Evolutionary conservation across 495 filamentous ascomycete genomes (phyloP).

Genomic region (Aspergillus conjunctus): DNA sequence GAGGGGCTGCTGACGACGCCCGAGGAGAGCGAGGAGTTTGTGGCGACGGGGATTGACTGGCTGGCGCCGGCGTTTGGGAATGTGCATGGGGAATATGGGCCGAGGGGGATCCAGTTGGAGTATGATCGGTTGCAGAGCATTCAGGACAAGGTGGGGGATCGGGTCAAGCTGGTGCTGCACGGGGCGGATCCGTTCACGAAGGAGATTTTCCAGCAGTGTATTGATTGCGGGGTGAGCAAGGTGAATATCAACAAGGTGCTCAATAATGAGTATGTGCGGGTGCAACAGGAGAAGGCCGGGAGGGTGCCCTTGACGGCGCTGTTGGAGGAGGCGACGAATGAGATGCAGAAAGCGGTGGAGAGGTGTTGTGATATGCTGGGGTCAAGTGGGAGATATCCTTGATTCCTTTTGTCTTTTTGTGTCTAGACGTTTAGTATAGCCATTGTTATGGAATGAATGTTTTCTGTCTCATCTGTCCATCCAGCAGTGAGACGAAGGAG

Average conservation of each 20-base stretch:
- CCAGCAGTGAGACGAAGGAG: too few relatives aligned
- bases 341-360: slow-evolving; percentile 77
- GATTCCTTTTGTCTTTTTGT: slow-evolving; percentile 10
- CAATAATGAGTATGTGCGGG: slow-evolving; percentile 68
- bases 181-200: slow-evolving; percentile 75
- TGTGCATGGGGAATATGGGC: slow-evolving; percentile 82
- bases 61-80: slow-evolving; percentile 84
- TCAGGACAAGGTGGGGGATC: slow-evolving; percentile 59
- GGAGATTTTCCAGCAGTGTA: slow-evolving; percentile 67
- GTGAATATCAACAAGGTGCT: slow-evolving; percentile 84
- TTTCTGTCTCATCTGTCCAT: too few relatives aligned
- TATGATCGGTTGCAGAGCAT: slow-evolving; percentile 69
- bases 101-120: slow-evolving; percentile 70
- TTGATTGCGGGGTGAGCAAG: slow-evolving; percentile 71
- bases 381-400: slow-evolving; percentile 58
- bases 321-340: slow-evolving; percentile 70
- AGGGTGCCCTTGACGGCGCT: slow-evolving; percentile 67
- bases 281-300: slow-evolving; percentile 66
- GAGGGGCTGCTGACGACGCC: slow-evolving; percentile 76
- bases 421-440: background rate
- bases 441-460: background rate
- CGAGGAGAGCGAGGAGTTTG: slow-evolving; percentile 75
- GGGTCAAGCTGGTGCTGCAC: slow-evolving; percentile 72
- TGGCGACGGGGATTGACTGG: slow-evolving; percentile 79
- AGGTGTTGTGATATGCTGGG: slow-evolving; percentile 72